Conservation (phyloP, 2,329 filamentous ascomycete species). For the Aspergillus quadricinctus region DNA sequence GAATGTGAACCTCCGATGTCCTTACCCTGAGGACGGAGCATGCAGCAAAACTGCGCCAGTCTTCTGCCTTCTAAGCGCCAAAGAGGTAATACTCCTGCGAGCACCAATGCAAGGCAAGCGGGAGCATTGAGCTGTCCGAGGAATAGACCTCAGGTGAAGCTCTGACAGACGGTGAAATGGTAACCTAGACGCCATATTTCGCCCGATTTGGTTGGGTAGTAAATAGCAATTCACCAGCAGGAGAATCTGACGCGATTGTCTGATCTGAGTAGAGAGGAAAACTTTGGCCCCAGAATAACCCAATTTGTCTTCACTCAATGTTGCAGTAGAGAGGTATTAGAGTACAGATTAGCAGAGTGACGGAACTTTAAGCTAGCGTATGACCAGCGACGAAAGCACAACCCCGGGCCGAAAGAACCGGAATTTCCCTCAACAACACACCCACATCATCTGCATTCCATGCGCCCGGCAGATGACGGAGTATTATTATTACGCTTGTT, state of each 20-base stretch:
- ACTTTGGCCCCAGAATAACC: not conserved
- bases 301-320: not conserved
- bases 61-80: conserved; percentile 17
- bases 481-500: conserved; percentile 32
- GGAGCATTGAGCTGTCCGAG: conserved; percentile 25
- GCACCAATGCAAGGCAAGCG: conserved; percentile 15
- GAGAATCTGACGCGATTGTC: not conserved
- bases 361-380: conserved; percentile 14
- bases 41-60: conserved; percentile 23
- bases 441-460: conserved; percentile 10
- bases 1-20: not conserved
- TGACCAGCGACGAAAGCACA: conserved; percentile 7
- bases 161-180: conserved; percentile 32
- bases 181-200: conserved; percentile 38
- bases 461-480: conserved; percentile 25
- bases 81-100: conserved; percentile 24
- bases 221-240: not conserved
- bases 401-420: conserved; percentile 27
- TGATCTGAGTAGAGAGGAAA: not conserved
- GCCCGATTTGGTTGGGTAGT: not conserved
- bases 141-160: conserved; percentile 28
- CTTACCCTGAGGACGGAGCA: conserved; percentile 23
- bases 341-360: conserved; percentile 6
- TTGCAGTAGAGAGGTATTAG: not conserved
- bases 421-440: conserved; percentile 20